Conservation (phyloP, 306 rosid species). For the Cicer arietinum region DNA sequence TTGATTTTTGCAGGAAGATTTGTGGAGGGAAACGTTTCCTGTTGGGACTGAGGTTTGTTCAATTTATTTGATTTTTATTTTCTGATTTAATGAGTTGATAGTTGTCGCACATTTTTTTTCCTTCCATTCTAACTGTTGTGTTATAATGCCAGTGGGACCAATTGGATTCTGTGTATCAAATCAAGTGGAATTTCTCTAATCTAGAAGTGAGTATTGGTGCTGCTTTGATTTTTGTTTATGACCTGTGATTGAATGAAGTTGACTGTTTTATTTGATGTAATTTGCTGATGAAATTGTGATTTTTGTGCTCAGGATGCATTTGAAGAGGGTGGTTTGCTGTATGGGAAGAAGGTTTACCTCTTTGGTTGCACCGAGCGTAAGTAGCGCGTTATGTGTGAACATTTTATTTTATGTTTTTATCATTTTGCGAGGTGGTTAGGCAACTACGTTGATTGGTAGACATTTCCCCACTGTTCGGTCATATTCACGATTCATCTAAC, state of each 20-base stretch:
- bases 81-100: background rate
- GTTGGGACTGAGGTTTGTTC: constrained; percentile 64
- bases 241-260: background rate
- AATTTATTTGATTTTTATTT: background rate
- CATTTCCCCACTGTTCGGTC: background rate
- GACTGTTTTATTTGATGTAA: background rate
- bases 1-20: constrained; percentile 54
- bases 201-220: constrained; percentile 52
- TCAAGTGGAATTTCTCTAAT: constrained; percentile 66
- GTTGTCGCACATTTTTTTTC: background rate
- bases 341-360: constrained; percentile 75
- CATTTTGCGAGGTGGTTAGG: background rate
- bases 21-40: constrained; percentile 58
- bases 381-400: constrained; percentile 27
- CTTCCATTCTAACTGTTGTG: background rate
- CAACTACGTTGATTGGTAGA: background rate
- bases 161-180: constrained; percentile 56
- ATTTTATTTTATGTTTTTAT: background rate
- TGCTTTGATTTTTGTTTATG: background rate
- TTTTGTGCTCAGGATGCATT: constrained; percentile 63
- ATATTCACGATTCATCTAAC: background rate
- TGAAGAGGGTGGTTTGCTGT: constrained; percentile 74
- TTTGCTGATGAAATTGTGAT: constrained; percentile 4
- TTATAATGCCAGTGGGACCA: constrained; percentile 58
- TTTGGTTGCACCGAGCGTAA: constrained; percentile 85